A percentile compares a stretch with the other conserved stretches of the same genome.
Conservation (phyloP, 805 yeast species). For the Saccharomycopsis fibuligera region DNA sequence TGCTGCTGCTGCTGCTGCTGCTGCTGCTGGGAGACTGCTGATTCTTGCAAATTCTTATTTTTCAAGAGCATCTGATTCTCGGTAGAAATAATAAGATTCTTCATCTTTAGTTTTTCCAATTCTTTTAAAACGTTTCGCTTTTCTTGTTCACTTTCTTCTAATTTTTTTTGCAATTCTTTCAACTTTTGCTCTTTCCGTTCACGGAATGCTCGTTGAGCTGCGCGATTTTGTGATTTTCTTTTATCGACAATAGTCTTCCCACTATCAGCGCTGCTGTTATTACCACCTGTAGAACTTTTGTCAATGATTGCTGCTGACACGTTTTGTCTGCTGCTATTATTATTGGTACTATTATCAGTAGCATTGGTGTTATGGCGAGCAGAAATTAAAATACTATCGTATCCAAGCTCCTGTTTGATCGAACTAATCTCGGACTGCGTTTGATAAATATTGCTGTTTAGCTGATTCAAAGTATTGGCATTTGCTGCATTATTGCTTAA, state of each 20-base stretch:
- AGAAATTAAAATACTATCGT: background rate
- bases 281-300: too few species aligned
- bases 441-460: slow-evolving; percentile 9
- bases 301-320: slow-evolving; percentile 3
- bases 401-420: slow-evolving; percentile 12
- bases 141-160: slow-evolving; percentile 52
- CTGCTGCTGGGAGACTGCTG: too few species aligned
- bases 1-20: too few species aligned
- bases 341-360: background rate
- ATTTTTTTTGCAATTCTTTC: slow-evolving; percentile 57
- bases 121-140: slow-evolving; percentile 40
- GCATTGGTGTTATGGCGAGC: background rate
- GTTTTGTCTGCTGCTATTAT: background rate
- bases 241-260: slow-evolving; percentile 34
- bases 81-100: slow-evolving; percentile 48
- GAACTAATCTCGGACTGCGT: slow-evolving; percentile 14
- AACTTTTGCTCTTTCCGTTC: slow-evolving; percentile 71
- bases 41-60: slow-evolving; percentile 20
- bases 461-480: slow-evolving; percentile 5
- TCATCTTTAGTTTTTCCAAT: slow-evolving; percentile 45
- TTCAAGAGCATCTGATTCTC: slow-evolving; percentile 55
- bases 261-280: background rate
- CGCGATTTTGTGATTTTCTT: slow-evolving; percentile 74
- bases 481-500: background rate
- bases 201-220: slow-evolving; percentile 83